Percentiles rank a stretch among this genome's conserved stretches.
Evolutionary conservation across 164 flowering plant genomes (phyloP).

Genomic region (Vitis amurensis): DNA sequence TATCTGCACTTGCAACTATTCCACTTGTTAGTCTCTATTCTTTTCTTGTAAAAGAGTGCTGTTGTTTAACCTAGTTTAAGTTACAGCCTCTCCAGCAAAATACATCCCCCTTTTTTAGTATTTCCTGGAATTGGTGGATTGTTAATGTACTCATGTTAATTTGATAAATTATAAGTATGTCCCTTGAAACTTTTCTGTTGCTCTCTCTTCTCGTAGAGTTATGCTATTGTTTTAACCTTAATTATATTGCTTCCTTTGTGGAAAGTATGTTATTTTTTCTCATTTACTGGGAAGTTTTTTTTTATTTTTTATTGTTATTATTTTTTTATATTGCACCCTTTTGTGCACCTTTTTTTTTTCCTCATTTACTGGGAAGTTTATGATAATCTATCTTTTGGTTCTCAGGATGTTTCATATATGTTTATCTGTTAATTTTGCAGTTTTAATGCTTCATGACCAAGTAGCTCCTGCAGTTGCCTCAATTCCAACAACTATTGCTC

Average conservation of each 20-base stretch:
- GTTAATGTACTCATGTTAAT: neutral
- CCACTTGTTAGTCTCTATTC: neutral
- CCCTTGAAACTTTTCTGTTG: too few relatives aligned
- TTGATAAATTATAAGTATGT: neutral
- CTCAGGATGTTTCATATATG: neutral
- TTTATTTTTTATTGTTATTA: neutral
- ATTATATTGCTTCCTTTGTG: too few relatives aligned
- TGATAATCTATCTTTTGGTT: slow-evolving; percentile 1
- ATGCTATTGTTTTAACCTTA: too few relatives aligned
- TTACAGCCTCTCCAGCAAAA: neutral
- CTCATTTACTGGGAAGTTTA: neutral
- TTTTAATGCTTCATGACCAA: slow-evolving; percentile 52
- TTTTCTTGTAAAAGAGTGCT: neutral
- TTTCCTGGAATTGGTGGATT: neutral
- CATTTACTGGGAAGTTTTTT: neutral
- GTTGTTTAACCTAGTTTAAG: neutral
- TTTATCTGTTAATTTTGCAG: slow-evolving; percentile 31
- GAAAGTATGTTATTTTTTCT: neutral
- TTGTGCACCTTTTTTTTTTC: neutral
- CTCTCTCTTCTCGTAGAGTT: too few relatives aligned
- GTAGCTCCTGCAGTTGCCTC: slow-evolving; percentile 35
- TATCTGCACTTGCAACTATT: neutral
- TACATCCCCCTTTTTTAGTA: neutral
- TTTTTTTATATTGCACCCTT: neutral
- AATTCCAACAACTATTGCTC: slow-evolving; percentile 32